These are phyloP conservation scores for Rickenella mellea DNA, from an alignment of 768 basidiomycete species.

Conservation along the genomic window DNA sequence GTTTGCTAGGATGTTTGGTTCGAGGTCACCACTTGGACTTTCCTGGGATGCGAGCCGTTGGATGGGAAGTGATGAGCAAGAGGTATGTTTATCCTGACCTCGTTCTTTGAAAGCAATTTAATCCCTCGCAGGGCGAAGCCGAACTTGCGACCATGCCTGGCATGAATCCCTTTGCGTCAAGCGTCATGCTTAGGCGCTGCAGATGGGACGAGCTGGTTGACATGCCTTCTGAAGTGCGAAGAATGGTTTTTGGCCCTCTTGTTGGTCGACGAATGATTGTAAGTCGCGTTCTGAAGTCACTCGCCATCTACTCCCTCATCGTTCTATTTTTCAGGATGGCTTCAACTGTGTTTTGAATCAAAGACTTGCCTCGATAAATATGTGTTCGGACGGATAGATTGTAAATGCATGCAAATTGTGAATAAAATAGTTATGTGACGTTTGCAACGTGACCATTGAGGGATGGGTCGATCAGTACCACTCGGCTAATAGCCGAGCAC, in stretches of 20 bases:
- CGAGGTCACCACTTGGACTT: constrained; percentile 28
- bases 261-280: constrained; percentile 48
- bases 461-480: too few relatives aligned
- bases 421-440: too few relatives aligned
- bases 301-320: too few relatives aligned
- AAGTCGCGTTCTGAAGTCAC: too few relatives aligned
- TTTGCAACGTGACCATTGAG: too few relatives aligned
- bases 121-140: constrained; percentile 42
- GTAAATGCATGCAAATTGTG: too few relatives aligned
- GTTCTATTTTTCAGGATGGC: too few relatives aligned
- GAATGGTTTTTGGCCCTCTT: constrained; percentile 32
- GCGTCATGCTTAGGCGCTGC: constrained; percentile 48
- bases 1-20: constrained; percentile 47
- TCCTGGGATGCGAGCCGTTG: constrained; percentile 54
- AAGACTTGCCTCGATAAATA: too few relatives aligned
- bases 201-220: constrained; percentile 48
- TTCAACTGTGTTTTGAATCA: too few relatives aligned
- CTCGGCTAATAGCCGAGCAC: too few relatives aligned
- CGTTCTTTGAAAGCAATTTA: not conserved
- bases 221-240: constrained; percentile 35
- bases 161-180: constrained; percentile 65
- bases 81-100: constrained; percentile 26
- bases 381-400: too few relatives aligned
- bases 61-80: constrained; percentile 46
- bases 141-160: constrained; percentile 45